These are phyloP conservation scores for Wallemia mellicola DNA, from an alignment of 1,284 basidiomycete genomes.

Conservation along the genomic window DNA sequence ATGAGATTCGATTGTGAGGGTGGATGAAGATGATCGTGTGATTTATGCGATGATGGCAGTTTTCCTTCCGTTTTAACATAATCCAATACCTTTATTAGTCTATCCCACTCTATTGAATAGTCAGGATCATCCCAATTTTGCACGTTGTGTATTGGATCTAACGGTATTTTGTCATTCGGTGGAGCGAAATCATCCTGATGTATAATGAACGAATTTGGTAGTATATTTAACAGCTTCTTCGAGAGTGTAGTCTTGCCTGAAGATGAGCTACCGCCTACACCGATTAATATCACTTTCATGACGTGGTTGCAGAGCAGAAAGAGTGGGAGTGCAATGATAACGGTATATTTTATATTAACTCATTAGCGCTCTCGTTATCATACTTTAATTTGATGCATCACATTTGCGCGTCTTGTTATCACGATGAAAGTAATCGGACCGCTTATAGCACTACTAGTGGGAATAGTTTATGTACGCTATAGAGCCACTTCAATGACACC, in stretches of 20 bases:
- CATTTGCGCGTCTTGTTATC: no score
- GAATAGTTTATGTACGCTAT: no score
- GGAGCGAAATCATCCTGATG: slow-evolving; percentile 2
- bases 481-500: no score
- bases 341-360: no score
- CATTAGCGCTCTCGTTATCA: no score
- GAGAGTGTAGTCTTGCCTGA: slow-evolving; percentile 3
- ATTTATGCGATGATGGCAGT: not conserved
- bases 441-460: no score
- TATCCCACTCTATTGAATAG: not conserved
- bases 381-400: no score
- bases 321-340: no score
- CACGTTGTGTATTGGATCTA: not conserved
- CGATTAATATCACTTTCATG: not conserved
- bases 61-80: not conserved
- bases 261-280: not conserved
- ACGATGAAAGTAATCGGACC: no score
- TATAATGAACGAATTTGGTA: slow-evolving; percentile 1
- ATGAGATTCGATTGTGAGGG: not conserved
- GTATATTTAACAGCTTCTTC: not conserved
- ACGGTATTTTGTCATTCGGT: not conserved
- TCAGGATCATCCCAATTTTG: not conserved
- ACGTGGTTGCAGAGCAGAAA: not conserved
- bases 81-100: not conserved
- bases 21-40: not conserved